Conservation (phyloP, 805 yeast genomes). For the Pichia kluyveri region DNA sequence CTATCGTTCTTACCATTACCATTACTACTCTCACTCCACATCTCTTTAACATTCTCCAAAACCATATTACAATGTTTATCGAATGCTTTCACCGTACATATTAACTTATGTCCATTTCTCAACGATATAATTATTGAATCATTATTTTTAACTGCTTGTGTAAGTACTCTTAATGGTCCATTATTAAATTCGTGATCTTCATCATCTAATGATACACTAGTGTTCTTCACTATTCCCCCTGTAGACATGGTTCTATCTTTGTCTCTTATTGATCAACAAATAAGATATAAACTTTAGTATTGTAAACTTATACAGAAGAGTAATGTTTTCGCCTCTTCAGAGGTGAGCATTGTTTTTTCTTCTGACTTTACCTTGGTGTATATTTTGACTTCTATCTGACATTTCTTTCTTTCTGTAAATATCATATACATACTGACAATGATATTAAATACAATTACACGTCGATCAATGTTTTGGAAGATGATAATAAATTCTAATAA, state of each 20-base stretch:
- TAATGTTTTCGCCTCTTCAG: too few relatives aligned
- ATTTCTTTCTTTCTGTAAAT: too few relatives aligned
- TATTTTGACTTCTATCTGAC: too few relatives aligned
- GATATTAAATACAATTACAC: too few relatives aligned
- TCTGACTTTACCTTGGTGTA: too few relatives aligned
- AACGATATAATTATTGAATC: constrained; percentile 77
- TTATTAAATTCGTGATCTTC: constrained; percentile 85
- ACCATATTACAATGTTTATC: constrained; percentile 95
- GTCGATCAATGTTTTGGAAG: too few relatives aligned
- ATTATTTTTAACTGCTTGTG: constrained; percentile 59
- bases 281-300: too few relatives aligned
- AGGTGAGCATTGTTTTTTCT: too few relatives aligned
- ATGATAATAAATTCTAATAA: too few relatives aligned
- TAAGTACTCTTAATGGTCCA: constrained; percentile 89
- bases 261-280: too few relatives aligned
- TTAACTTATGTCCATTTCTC: constrained; percentile 85
- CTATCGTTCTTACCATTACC: not conserved
- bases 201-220: constrained; percentile 30
- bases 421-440: too few relatives aligned
- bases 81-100: constrained; percentile 87
- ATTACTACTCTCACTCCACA: constrained; percentile 32
- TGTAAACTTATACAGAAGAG: too few relatives aligned
- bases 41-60: constrained; percentile 83
- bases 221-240: constrained; percentile 35
- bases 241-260: not conserved